Evolutionary conservation across 2,329 filamentous ascomycete species (phyloP), one percentile per base, ranked within the genome.

Genomic region (Fonsecaea erecta): DNA sequence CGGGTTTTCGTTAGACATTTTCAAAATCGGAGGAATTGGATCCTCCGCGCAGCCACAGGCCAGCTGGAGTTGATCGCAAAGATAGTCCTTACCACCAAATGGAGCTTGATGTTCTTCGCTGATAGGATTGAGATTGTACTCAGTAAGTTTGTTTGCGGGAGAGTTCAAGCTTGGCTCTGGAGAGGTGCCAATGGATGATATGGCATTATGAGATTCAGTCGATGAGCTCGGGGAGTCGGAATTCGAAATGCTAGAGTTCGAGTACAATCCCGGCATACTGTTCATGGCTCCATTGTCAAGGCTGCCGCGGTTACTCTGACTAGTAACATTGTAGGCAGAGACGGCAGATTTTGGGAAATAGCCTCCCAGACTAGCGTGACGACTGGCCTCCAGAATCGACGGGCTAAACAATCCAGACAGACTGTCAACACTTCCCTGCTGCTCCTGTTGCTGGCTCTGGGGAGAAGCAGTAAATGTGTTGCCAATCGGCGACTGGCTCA

Each of bases 341-440:
- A 35, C 11, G n/a, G 57, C 57, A 43, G 78, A 79, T 69, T 76
- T 84, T 65, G 76, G 70, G 60, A 79, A 76, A 60, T 78, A 80
- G 43, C 79, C 78, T 68, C 74, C 74, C 51, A 74, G 72, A 57
- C 77, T 76, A 51, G 74, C 78, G 69, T 78, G 77, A 35, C 77
- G 78, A 66, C 80, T 80, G 52, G 76, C 80, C 66, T 82, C 79
- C 21, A 84, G 75, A 24, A 84, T 75, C 7, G 81, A 81, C 3
- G 87, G 86, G 59, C 83, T 87, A 74, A 90, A 90, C 7, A 88
- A 76, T 51, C 82, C 83, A 11, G 82, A 83, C 58, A 86, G 81
- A 68, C 84, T 86, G 51, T 74, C 68, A 30, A 72, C 57, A 54
- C 68, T 72, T 21, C 60, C 59, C 14, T 58, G 58, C n/a, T 68